These are phyloP conservation scores for Leavenworthia alabamica DNA, from an alignment of 345 rosid genomes.

Conservation along the genomic window DNA sequence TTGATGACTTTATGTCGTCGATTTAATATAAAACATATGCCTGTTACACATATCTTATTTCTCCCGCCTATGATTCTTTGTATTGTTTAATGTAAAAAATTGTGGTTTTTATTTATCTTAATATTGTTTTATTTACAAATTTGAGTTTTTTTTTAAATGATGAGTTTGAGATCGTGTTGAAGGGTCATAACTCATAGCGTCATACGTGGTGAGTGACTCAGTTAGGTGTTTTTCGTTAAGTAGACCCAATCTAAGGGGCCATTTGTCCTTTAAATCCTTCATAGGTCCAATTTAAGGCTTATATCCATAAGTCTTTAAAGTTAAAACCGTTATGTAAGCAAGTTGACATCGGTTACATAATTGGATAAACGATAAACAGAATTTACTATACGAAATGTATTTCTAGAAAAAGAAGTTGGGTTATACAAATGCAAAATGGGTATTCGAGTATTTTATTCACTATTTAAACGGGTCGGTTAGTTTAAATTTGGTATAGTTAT, in stretches of 20 bases:
- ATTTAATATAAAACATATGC: not conserved
- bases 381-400: not conserved
- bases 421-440: not conserved
- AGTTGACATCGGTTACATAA: not conserved
- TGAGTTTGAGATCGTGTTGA: not conserved
- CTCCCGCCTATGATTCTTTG: constrained; percentile 8
- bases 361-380: not conserved
- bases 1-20: constrained; percentile 67
- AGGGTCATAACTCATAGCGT: not conserved
- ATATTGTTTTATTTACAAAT: not conserved
- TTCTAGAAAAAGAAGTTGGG: not conserved
- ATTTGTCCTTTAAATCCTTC: not conserved
- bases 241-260: not conserved
- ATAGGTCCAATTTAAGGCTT: not conserved
- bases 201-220: too few species aligned
- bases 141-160: not conserved
- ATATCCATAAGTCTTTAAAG: not conserved
- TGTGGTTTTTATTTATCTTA: not conserved
- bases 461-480: not conserved
- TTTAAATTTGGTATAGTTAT: not conserved
- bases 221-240: not conserved
- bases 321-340: too few species aligned
- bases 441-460: not conserved
- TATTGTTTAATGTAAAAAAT: constrained; percentile 4
- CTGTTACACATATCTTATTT: not conserved